A percentile compares a stretch with the other conserved stretches of the same genome.
phyloP scores from a whole-genome alignment of 2,329 filamentous ascomycete species.

The Xylaria sp. region DNA sequence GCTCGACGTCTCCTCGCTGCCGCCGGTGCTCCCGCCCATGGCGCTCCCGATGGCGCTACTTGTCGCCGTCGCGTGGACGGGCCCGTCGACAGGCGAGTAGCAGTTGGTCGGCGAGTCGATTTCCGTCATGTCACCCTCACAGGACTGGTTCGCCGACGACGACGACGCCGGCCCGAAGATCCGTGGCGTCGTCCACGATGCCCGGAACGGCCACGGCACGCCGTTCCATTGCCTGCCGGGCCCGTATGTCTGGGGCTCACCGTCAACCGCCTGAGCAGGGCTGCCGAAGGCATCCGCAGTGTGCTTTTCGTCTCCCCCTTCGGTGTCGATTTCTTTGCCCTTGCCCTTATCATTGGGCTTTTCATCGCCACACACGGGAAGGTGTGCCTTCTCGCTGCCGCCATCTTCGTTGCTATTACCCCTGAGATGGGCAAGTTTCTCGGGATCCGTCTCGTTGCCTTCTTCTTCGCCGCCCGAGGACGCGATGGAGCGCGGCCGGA shows the following conservation, averaged over 20 bases:
- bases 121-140: constrained; percentile 20
- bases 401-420: not conserved
- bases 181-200: constrained; percentile 23
- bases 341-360: constrained; percentile 24
- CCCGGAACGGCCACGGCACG: constrained; percentile 32
- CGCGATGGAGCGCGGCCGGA: constrained; percentile 5
- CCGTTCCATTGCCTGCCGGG: constrained; percentile 22
- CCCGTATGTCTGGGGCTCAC: constrained; percentile 16
- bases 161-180: constrained; percentile 2
- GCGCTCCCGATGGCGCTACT: not conserved
- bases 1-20: constrained; percentile 30
- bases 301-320: constrained; percentile 17
- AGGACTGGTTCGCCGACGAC: not conserved
- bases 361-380: not conserved
- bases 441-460: constrained; percentile 20
- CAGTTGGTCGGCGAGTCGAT: constrained; percentile 14
- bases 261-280: not conserved
- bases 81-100: not conserved
- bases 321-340: constrained; percentile 18
- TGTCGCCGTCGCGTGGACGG: not conserved
- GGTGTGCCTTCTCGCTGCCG: constrained; percentile 14
- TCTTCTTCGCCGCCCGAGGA: constrained; percentile 13
- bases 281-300: not conserved
- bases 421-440: constrained; percentile 24
- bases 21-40: not conserved